Percentiles rank a stretch among this genome's conserved stretches.
These are phyloP conservation scores for Choanephora cucurbitarum DNA, from an alignment of 371 early-diverging fungal genomes.

Conservation along the genomic window DNA sequence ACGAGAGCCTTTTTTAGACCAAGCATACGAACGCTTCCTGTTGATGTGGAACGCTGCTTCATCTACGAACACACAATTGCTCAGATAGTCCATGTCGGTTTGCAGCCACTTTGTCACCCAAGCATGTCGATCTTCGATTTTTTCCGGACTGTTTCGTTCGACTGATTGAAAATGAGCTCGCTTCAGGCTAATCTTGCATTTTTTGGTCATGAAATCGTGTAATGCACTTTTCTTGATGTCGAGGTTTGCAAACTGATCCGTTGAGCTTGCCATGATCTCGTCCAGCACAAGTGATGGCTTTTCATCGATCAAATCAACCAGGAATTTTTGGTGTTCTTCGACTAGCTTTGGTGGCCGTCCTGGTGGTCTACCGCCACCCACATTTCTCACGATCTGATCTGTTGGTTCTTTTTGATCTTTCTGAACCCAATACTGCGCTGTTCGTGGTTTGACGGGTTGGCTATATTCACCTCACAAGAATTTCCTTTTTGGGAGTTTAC, in stretches of 20 bases:
- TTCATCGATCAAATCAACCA: constrained; percentile 20
- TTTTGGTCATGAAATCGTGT: constrained; percentile 24
- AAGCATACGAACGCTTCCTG: not conserved
- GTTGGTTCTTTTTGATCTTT: too few species aligned
- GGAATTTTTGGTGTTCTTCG: constrained; percentile 12
- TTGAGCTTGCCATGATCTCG: constrained; percentile 25
- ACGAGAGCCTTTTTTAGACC: not conserved
- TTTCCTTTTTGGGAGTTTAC: too few species aligned
- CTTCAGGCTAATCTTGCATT: constrained; percentile 28
- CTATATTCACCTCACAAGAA: too few species aligned
- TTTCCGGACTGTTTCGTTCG: constrained; percentile 24
- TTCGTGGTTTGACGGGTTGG: constrained; percentile 71
- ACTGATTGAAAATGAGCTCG: constrained; percentile 23
- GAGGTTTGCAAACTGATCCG: constrained; percentile 22
- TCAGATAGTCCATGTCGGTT: constrained; percentile 23
- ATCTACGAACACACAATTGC: constrained; percentile 7
- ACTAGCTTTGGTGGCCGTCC: constrained; percentile 5
- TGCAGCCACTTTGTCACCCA: constrained; percentile 17
- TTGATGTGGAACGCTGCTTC: not conserved
- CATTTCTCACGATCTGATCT: constrained; percentile 3
- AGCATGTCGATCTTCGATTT: constrained; percentile 23
- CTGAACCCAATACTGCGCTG: constrained; percentile 30
- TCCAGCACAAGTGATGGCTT: constrained; percentile 21
- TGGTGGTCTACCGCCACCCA: constrained; percentile 10
- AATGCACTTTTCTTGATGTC: constrained; percentile 19